phyloP scores from a whole-genome alignment of 495 filamentous ascomycete species.

The Sordaria brevicollis region DNA sequence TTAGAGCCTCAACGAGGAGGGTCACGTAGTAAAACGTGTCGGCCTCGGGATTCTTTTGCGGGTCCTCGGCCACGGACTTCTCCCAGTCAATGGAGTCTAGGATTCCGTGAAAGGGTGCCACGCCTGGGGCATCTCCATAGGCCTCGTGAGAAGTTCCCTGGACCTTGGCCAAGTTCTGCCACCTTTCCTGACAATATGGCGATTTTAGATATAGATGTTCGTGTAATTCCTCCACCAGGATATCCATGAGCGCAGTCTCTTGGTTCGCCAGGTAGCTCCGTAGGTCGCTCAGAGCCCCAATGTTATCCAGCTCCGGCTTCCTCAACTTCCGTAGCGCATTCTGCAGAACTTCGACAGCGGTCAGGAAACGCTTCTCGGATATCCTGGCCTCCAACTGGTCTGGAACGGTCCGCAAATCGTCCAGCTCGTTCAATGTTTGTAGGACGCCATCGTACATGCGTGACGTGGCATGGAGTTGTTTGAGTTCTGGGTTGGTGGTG shows the following conservation, averaged over 20 bases:
- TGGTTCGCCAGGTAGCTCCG: constrained; percentile 86
- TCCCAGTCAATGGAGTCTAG: constrained; percentile 66
- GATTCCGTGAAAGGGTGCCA: constrained; percentile 61
- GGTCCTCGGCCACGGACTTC: constrained; percentile 67
- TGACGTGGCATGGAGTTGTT: constrained; percentile 72
- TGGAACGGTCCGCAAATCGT: constrained; percentile 81
- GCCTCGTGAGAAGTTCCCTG: constrained; percentile 33
- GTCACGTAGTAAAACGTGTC: constrained; percentile 91
- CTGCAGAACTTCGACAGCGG: constrained; percentile 84
- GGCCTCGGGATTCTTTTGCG: constrained; percentile 82
- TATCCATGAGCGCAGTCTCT: constrained; percentile 83
- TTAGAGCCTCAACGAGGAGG: constrained; percentile 77
- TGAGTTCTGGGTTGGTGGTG: constrained; percentile 82
- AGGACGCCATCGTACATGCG: constrained; percentile 88
- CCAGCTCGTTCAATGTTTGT: constrained; percentile 71
- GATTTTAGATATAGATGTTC: constrained; percentile 96
- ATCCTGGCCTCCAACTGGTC: constrained; percentile 88
- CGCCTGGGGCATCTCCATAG: constrained; percentile 33
- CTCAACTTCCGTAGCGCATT: constrained; percentile 73
- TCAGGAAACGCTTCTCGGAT: constrained; percentile 90
- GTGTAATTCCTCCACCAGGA: constrained; percentile 90
- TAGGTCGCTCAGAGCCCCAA: constrained; percentile 80
- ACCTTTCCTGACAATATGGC: constrained; percentile 88
- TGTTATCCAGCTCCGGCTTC: constrained; percentile 80
- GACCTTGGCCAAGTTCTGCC: constrained; percentile 60